phyloP scores from a whole-genome alignment of 2,329 filamentous ascomycete genomes.

The Mariannaea sp. region DNA sequence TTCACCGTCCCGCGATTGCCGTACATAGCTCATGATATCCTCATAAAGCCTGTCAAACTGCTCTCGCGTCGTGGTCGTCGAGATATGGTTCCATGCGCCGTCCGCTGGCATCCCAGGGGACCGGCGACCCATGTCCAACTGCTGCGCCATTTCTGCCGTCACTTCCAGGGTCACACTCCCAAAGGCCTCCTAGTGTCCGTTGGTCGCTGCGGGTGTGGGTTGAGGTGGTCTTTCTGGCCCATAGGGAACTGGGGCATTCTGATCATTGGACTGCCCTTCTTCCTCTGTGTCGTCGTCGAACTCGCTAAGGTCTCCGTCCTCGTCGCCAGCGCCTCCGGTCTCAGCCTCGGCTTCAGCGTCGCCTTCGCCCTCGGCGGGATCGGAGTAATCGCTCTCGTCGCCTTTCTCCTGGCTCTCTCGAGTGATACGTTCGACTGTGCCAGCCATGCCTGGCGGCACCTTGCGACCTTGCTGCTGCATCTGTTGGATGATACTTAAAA shows the following conservation, averaged over 20 bases:
- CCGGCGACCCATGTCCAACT: neutral
- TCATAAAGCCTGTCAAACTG: slow-evolving; percentile 17
- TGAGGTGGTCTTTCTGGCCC: slow-evolving; percentile 56
- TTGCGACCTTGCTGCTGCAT: slow-evolving; percentile 95
- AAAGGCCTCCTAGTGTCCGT: slow-evolving; percentile 49
- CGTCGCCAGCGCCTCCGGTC: slow-evolving; percentile 52
- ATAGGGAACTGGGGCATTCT: slow-evolving; percentile 48
- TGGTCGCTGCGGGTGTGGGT: slow-evolving; percentile 44
- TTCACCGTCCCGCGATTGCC: slow-evolving; percentile 6
- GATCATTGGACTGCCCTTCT: slow-evolving; percentile 47
- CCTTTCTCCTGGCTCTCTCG: slow-evolving; percentile 55
- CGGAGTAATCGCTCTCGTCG: slow-evolving; percentile 66
- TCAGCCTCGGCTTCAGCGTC: too few relatives aligned
- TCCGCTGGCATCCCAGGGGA: slow-evolving; percentile 1
- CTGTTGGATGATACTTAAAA: slow-evolving; percentile 91
- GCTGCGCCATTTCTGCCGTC: slow-evolving; percentile 13
- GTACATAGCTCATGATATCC: slow-evolving; percentile 14
- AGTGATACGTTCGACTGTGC: slow-evolving; percentile 64
- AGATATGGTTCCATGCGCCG: slow-evolving; percentile 1
- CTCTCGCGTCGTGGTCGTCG: slow-evolving; percentile 8
- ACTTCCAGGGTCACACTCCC: slow-evolving; percentile 21
- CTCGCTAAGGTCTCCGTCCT: slow-evolving; percentile 65
- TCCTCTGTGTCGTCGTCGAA: slow-evolving; percentile 67
- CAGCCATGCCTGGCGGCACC: slow-evolving; percentile 66
- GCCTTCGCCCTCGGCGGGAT: slow-evolving; percentile 66